These are phyloP conservation scores for Voacanga thouarsii DNA, from an alignment of 257 asterid genomes.

Conservation along the genomic window DNA sequence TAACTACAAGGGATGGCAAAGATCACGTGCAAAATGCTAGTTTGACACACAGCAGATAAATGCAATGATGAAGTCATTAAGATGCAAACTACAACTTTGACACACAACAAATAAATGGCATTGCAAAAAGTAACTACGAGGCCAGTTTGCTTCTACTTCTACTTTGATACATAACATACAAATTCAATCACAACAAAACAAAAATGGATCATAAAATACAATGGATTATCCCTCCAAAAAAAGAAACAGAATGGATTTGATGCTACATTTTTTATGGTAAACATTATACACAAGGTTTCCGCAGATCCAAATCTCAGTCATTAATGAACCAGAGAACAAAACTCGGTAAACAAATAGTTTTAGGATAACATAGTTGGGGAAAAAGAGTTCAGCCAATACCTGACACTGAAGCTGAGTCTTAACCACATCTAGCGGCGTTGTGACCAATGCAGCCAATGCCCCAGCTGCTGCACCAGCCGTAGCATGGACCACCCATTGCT, in stretches of 20 bases:
- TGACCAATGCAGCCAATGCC: conserved; percentile 72
- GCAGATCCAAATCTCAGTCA: neutral
- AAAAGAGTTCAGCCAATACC: conserved; percentile 35
- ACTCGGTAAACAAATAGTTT: neutral
- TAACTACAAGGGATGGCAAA: neutral
- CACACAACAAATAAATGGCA: neutral
- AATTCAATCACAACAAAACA: neutral
- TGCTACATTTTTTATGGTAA: neutral
- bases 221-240: neutral
- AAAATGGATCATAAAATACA: neutral
- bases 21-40: neutral
- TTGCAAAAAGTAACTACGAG: neutral
- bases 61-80: neutral
- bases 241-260: neutral
- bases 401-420: conserved; percentile 97
- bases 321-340: neutral
- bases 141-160: neutral
- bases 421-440: conserved; percentile 95
- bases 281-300: neutral
- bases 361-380: conserved; percentile 1
- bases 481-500: conserved; percentile 73
- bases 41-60: neutral
- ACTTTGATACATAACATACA: neutral
- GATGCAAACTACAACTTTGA: neutral
- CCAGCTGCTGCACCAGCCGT: conserved; percentile 99